Evolutionary conservation across 305 asterid genomes (phyloP), one percentile per base, ranked within the genome.

Genomic region (Fraxinus platypoda): DNA sequence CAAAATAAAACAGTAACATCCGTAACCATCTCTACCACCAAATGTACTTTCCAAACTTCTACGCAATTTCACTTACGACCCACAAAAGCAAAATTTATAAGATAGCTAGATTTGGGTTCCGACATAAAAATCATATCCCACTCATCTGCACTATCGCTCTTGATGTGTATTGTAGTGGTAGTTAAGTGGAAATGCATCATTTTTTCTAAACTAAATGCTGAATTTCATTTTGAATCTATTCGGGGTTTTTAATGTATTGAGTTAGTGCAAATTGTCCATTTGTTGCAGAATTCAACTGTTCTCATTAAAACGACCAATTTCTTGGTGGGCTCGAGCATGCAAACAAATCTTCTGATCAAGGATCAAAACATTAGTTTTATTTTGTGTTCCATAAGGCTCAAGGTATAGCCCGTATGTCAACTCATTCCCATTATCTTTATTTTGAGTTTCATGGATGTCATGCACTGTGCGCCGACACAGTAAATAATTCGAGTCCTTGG

Each of bases 251-350:
- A 17, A 31, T 64, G 4, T 15, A 13, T 57, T 68, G 74, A 30
- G 68, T 57, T 64, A 21, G 46, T 77, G 80, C 66, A 49, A 83
- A 79, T n/a, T 28, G 31, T 81, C n/a, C 46, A 75, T 72, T 82
- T 57, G 28, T 57, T 88, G 91, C 93, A 94, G 98, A 90, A 90
- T 86, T 85, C 89, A 64, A 90, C 91, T 37, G 85, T 93, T 49
- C 78, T 91, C 6, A 87, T 91, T 73, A 85, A 81, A 75, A 86
- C 90, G n/a, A 86, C 91, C 78, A 89, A 84, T 72, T 94, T 93
- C 86, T 66, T 86, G 79, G 90, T 94, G 46, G 98, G 98, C 77
- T 90, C 95, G 37, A 83, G 91, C 91, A 87, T 88, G 82, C 89
- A 87, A 19, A 92, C 94, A 34, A 89, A 94, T 88, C 94, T 93